Evolutionary conservation across 2,329 filamentous ascomycete species (phyloP).

Genomic region (Ascochyta rabiei): DNA sequence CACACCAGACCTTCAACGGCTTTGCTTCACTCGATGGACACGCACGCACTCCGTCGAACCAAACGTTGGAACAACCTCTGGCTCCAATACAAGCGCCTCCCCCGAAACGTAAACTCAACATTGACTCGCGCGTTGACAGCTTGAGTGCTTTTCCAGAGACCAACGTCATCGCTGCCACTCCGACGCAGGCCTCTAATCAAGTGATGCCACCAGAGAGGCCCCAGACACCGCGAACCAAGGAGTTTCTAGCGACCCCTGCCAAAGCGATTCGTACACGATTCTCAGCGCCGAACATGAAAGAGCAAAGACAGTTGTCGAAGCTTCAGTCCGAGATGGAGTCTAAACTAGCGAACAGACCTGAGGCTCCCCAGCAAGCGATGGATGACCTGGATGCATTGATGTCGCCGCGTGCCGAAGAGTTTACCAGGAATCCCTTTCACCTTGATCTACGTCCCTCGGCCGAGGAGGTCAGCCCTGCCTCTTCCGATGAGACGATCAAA

Average conservation of each 20-base stretch:
- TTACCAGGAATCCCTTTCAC: conserved; percentile 63
- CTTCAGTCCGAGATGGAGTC: conserved; percentile 50
- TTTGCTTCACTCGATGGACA: conserved; percentile 46
- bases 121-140: conserved; percentile 32
- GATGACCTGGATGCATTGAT: conserved; percentile 62
- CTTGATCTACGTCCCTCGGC: conserved; percentile 35
- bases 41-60: conserved; percentile 33
- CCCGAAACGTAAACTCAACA: conserved; percentile 15
- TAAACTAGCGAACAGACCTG: conserved; percentile 37
- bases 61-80: conserved; percentile 18
- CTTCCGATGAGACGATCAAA: conserved; percentile 42
- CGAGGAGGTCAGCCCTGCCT: conserved; percentile 39
- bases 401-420: conserved; percentile 74
- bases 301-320: conserved; percentile 47
- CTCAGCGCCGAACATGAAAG: conserved; percentile 48
- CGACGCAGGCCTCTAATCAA: conserved; percentile 15
- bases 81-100: conserved; percentile 16
- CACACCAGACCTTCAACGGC: conserved; percentile 41
- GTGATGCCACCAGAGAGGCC: conserved; percentile 21
- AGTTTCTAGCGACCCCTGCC: conserved; percentile 40
- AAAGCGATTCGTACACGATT: conserved; percentile 45
- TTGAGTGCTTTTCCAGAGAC: conserved; percentile 28
- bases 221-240: conserved; percentile 20
- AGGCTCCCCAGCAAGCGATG: conserved; percentile 34
- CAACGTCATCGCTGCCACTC: conserved; percentile 14